phyloP scores from a whole-genome alignment of 169 alveolate genomes.

The Amoebophrya sp. region DNA sequence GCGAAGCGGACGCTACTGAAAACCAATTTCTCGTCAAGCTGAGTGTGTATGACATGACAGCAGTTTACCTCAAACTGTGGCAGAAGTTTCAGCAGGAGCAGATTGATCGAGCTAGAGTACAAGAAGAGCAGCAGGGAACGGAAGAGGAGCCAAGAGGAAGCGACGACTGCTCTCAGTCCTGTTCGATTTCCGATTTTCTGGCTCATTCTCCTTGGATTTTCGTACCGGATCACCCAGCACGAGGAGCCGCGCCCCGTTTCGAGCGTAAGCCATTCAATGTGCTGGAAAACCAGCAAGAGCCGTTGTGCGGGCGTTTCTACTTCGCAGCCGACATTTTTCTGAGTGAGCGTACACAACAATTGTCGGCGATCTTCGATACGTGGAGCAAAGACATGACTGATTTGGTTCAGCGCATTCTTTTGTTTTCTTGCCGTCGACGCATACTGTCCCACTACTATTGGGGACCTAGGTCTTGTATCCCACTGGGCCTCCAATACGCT shows the following conservation, averaged over 20 bases:
- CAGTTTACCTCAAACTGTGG: not conserved
- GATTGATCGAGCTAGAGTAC: too few relatives aligned
- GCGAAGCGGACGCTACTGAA: not conserved
- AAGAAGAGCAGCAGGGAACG: too few relatives aligned
- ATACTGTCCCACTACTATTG: not conserved
- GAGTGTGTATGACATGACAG: not conserved
- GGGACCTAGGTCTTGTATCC: not conserved
- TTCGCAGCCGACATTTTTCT: not conserved
- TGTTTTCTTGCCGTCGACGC: not conserved
- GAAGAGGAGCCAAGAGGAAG: too few relatives aligned
- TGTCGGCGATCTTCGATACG: not conserved
- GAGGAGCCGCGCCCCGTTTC: not conserved
- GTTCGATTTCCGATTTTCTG: not conserved
- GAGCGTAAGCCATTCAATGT: not conserved
- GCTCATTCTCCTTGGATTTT: not conserved
- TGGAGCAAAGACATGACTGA: not conserved
- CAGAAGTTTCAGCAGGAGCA: not conserved
- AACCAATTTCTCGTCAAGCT: not conserved
- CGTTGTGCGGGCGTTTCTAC: constrained; percentile 23
- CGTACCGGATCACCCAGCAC: not conserved
- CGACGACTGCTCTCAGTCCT: too few relatives aligned
- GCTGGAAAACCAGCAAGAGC: constrained; percentile 6
- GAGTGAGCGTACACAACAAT: not conserved
- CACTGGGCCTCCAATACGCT: not conserved
- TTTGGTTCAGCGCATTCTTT: not conserved